Evolutionary conservation across 768 basidiomycete species (phyloP).

Genomic region (Xerocomellus amylosporus): DNA sequence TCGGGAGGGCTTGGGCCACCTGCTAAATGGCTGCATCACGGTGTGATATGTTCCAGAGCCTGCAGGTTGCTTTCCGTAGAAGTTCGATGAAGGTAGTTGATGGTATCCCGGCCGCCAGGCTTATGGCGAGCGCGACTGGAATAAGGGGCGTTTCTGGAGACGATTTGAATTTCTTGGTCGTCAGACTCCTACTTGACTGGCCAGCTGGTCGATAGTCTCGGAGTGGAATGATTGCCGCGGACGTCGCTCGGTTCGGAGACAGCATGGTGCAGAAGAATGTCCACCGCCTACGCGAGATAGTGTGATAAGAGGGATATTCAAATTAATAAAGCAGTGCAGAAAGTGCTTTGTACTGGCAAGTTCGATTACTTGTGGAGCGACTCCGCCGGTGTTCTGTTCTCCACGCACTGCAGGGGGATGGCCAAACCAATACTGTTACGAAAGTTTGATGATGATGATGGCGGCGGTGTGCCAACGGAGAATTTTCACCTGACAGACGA

Average conservation of each 20-base stretch:
- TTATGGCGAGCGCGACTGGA: constrained; percentile 25
- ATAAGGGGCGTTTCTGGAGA: constrained; percentile 24
- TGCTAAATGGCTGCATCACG: background rate
- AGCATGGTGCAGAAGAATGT: constrained; percentile 11
- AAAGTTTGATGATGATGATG: too few species aligned
- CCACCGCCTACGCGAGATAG: background rate
- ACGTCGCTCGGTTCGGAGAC: background rate
- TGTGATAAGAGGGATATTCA: too few species aligned
- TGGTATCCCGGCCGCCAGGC: constrained; percentile 20
- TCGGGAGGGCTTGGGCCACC: constrained; percentile 5
- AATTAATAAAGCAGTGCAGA: too few species aligned
- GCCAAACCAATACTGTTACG: too few species aligned
- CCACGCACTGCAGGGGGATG: too few species aligned
- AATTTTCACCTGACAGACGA: background rate
- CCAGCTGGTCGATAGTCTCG: background rate
- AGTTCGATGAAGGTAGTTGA: constrained; percentile 28
- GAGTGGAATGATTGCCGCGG: constrained; percentile 12
- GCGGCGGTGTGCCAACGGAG: too few species aligned
- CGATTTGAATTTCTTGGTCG: background rate
- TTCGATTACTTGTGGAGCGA: too few species aligned
- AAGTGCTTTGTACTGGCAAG: too few species aligned
- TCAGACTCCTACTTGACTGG: background rate
- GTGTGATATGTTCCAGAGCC: constrained; percentile 19
- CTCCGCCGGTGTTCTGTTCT: too few species aligned
- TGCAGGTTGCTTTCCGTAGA: constrained; percentile 27